These are phyloP conservation scores for Schizochytrium sp. DNA, from an alignment of 108 stramenopile genomes.

Conservation along the genomic window DNA sequence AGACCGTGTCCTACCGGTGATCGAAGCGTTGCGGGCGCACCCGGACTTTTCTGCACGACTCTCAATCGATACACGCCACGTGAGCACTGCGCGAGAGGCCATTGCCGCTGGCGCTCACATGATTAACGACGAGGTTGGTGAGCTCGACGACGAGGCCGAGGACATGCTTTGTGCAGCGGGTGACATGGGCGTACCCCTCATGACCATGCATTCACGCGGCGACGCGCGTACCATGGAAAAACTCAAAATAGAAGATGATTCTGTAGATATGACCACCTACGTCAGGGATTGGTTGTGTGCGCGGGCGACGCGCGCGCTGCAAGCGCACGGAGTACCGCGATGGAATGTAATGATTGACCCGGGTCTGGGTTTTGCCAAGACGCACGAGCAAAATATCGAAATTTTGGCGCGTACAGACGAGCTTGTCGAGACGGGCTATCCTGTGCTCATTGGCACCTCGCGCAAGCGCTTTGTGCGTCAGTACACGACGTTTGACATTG, in stretches of 20 bases:
- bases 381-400: slow-evolving; percentile 58
- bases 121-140: slow-evolving; percentile 91
- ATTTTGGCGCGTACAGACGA: slow-evolving; percentile 53
- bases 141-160: slow-evolving; percentile 58
- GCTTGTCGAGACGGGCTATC: slow-evolving; percentile 37
- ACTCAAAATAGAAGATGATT: slow-evolving; percentile 52
- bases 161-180: slow-evolving; percentile 73
- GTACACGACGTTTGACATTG: slow-evolving; percentile 47
- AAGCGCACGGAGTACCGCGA: slow-evolving; percentile 56
- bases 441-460: slow-evolving; percentile 77
- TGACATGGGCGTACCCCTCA: slow-evolving; percentile 63
- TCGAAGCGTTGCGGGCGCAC: slow-evolving; percentile 55
- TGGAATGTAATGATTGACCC: slow-evolving; percentile 85
- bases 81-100: slow-evolving; percentile 70
- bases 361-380: slow-evolving; percentile 94
- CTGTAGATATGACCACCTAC: slow-evolving; percentile 54
- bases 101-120: slow-evolving; percentile 82
- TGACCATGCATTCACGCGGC: slow-evolving; percentile 92
- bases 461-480: slow-evolving; percentile 86
- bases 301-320: slow-evolving; percentile 59
- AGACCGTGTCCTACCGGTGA: slow-evolving; percentile 68
- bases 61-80: slow-evolving; percentile 87
- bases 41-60: slow-evolving; percentile 44
- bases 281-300: slow-evolving; percentile 54
- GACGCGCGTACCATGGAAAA: slow-evolving; percentile 78